Evolutionary conservation across 495 filamentous ascomycete genomes (phyloP), one percentile per base, ranked within the genome.

Genomic region (Lasiosphaeris hirsuta): DNA sequence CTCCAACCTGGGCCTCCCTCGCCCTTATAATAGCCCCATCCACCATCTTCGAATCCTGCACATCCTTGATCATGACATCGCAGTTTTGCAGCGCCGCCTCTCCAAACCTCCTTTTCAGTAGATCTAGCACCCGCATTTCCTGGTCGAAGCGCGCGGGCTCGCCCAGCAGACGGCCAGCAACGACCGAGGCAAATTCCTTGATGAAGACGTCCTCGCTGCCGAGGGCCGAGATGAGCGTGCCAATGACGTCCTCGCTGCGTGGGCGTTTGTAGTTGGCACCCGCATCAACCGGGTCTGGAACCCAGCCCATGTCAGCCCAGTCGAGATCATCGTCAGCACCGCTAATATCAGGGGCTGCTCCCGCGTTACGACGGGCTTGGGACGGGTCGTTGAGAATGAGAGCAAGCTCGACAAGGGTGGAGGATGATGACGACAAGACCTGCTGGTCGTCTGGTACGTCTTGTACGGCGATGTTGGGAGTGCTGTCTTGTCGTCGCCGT

Each of bases 61-160:
- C 86, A 72, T 99, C 94, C 45, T 86, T 87, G 30, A 97, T 81
- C 94, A 99, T 99, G 56, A 99, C 94, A 64, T 97, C 91, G 72
- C 90, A 96, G 42, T 86, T 86, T 67, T 97, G 94, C 42, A 97
- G 75, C 8, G 86, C 81, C 4, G 84, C 79, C 61, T 96, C 91
- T 13, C 92, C 95, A 51, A 97, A 93, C 6, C 93, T 86, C 7
- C 88, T 72, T 72, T 96, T 97, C 43, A 98, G 81, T 7, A 97
- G 78, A 50, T 96, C 88, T 4, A 97, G 81, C 6, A 96, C 91
- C 30, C 74, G 73, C 13, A 79, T 59, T 65, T 96, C 92, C 70
- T 89, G 87, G 44, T 89, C 84, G 57, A 87, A 93, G 8, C 84
- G 77, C 0, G 77, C 67, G 49, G 87, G 84, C n/a, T 86, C 81